Percentiles rank a stretch among this genome's conserved stretches.
These are phyloP conservation scores for Allodekkera sacchari DNA, from an alignment of 805 yeast species.

Conservation along the genomic window DNA sequence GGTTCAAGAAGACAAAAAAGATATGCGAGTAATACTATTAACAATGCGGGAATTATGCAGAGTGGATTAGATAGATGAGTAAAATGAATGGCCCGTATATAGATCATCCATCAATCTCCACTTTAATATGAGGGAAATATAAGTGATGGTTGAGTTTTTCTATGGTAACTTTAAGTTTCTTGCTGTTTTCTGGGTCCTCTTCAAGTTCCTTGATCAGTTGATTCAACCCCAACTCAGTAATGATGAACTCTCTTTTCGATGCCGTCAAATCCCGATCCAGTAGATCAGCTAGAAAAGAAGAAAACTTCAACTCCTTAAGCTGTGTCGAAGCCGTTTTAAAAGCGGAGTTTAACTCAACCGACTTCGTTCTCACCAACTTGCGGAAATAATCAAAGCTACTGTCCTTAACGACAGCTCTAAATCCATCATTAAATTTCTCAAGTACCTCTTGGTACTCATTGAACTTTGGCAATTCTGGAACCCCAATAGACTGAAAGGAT, in stretches of 20 bases:
- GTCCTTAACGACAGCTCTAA: slow-evolving; percentile 7
- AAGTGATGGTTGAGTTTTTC: slow-evolving; percentile 31
- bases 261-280: slow-evolving; percentile 7
- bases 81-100: background rate
- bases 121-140: slow-evolving; percentile 36
- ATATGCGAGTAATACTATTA: background rate
- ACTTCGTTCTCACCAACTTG: slow-evolving; percentile 8
- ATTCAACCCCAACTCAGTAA: slow-evolving; percentile 16
- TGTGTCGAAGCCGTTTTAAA: slow-evolving; percentile 4
- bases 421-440: slow-evolving; percentile 9
- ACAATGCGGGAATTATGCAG: background rate
- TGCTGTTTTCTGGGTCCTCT: background rate
- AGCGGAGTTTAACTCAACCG: slow-evolving; percentile 3
- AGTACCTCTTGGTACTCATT: slow-evolving; percentile 23
- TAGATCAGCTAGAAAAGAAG: slow-evolving; percentile 3
- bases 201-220: slow-evolving; percentile 10
- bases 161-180: slow-evolving; percentile 14
- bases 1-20: slow-evolving; percentile 4
- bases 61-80: background rate
- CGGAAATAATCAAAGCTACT: slow-evolving; percentile 9
- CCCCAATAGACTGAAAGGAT: slow-evolving; percentile 72
- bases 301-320: slow-evolving; percentile 4
- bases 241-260: slow-evolving; percentile 23
- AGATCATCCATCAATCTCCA: slow-evolving; percentile 6
- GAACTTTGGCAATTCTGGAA: slow-evolving; percentile 56